Conservation (phyloP, 2,329 filamentous ascomycete species). For the Stachybotrys chartarum region DNA sequence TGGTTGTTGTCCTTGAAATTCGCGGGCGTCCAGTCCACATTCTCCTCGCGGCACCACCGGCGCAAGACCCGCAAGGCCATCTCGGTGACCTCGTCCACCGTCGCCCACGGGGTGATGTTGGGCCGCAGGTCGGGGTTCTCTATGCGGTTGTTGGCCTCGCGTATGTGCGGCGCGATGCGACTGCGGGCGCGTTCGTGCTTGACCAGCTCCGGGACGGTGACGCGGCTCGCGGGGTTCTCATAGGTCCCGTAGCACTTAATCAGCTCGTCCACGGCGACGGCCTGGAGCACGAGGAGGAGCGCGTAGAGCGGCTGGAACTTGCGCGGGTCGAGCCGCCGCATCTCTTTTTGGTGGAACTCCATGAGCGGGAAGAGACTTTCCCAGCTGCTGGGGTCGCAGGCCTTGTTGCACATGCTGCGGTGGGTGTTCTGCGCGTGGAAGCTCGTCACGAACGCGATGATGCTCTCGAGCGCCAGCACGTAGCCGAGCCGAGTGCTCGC, state of each 20-base stretch:
- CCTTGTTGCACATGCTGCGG: constrained; percentile 34
- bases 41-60: constrained; percentile 36
- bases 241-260: constrained; percentile 24
- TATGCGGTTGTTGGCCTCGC: constrained; percentile 23
- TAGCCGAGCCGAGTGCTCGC: constrained; percentile 32
- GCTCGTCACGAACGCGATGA: constrained; percentile 45
- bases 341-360: constrained; percentile 28
- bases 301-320: constrained; percentile 32
- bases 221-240: constrained; percentile 8
- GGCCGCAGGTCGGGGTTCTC: constrained; percentile 20
- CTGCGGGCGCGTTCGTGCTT: constrained; percentile 17
- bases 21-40: constrained; percentile 37
- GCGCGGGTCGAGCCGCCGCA: constrained; percentile 24
- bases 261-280: constrained; percentile 37
- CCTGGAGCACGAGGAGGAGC: constrained; percentile 36
- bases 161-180: constrained; percentile 18
- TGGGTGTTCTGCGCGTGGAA: constrained; percentile 43
- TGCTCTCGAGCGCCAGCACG: constrained; percentile 40
- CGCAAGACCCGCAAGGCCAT: constrained; percentile 31
- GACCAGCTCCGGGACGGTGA: constrained; percentile 13
- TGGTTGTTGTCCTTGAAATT: constrained; percentile 13
- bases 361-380: constrained; percentile 37
- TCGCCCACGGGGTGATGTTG: constrained; percentile 32
- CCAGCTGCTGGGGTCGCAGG: constrained; percentile 34
- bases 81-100: constrained; percentile 34